Percentiles rank a stretch among this genome's conserved stretches.
phyloP scores from a whole-genome alignment of 129 eudicot species.

The Cynara cardunculus region DNA sequence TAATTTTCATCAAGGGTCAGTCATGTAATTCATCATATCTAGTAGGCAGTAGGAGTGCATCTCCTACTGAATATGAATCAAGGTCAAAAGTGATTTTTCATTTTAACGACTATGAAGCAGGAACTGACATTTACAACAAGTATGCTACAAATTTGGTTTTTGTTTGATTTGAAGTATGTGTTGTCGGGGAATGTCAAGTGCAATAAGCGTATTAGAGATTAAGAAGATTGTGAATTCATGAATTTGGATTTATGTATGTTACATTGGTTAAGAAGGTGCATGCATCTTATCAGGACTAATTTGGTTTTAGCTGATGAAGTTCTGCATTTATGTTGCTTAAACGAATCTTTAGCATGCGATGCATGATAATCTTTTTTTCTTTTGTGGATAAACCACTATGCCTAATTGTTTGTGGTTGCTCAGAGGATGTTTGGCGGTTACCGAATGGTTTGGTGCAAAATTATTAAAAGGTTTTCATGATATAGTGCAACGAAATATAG shows the following conservation, averaged over 20 bases:
- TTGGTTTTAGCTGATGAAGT: neutral
- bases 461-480: no score
- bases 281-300: neutral
- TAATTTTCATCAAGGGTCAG: conserved; percentile 12
- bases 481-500: no score
- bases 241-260: no score
- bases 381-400: neutral
- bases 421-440: no score
- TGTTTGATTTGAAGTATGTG: neutral
- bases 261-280: neutral
- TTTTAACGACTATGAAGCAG: neutral
- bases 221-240: neutral
- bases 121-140: neutral
- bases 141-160: neutral
- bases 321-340: neutral
- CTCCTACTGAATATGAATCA: no score
- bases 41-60: no score
- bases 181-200: neutral
- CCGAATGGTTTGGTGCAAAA: no score
- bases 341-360: neutral
- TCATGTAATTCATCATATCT: conserved; percentile 21
- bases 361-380: neutral
- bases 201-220: neutral
- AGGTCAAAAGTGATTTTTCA: neutral
- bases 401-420: neutral